phyloP scores from a whole-genome alignment of 1,139 yeast genomes.

The Nakaseomyces glabratus region DNA sequence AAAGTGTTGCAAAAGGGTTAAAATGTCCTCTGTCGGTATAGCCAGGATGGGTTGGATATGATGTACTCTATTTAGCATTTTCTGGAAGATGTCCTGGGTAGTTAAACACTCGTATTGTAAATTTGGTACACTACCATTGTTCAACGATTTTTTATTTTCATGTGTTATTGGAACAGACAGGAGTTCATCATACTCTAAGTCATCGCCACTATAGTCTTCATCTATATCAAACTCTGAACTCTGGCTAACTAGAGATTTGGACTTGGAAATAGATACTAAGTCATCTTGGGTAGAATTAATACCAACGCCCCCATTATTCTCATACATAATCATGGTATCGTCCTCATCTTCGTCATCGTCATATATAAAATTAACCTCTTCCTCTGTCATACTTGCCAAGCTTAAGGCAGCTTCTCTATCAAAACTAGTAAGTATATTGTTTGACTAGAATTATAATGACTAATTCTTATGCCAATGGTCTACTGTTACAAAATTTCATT shows the following conservation, averaged over 20 bases:
- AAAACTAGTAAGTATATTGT: too few relatives aligned
- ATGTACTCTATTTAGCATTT: constrained; percentile 23
- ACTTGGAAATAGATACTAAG: neutral
- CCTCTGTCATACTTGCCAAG: constrained; percentile 2
- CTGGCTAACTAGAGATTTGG: constrained; percentile 12
- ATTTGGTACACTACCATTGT: constrained; percentile 21
- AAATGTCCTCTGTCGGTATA: constrained; percentile 25
- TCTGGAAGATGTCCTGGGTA: constrained; percentile 24
- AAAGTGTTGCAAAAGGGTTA: constrained; percentile 49
- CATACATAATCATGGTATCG: neutral
- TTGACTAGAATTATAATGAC: too few relatives aligned
- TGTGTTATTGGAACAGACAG: constrained; percentile 9
- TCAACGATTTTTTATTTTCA: constrained; percentile 10
- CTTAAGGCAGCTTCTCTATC: too few relatives aligned
- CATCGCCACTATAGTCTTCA: constrained; percentile 12
- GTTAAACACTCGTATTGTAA: constrained; percentile 27
- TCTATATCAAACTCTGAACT: constrained; percentile 23
- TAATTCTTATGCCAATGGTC: too few relatives aligned
- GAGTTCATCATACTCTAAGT: constrained; percentile 15
- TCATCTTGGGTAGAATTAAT: constrained; percentile 6
- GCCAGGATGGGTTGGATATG: constrained; percentile 26
- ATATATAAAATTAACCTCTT: constrained; percentile 4
- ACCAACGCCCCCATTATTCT: neutral
- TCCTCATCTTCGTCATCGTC: constrained; percentile 5
- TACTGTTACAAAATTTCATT: too few relatives aligned